A percentile compares a stretch with the other conserved stretches of the same genome.
These are phyloP conservation scores for Coemansia sp. DNA, from an alignment of 192 early-diverging fungal species.

Conservation along the genomic window DNA sequence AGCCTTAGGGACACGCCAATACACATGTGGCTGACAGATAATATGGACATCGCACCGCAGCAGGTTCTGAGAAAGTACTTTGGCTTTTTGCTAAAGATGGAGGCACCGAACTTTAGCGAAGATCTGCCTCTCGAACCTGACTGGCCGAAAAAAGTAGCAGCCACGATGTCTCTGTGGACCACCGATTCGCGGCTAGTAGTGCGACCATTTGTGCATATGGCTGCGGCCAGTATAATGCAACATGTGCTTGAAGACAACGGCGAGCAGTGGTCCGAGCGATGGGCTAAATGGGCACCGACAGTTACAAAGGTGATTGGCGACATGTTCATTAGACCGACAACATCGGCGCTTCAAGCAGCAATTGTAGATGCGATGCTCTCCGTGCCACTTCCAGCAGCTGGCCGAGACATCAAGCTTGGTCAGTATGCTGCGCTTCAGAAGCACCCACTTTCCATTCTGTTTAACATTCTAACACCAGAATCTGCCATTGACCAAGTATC, in stretches of 20 bases:
- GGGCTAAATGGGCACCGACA: constrained; percentile 32
- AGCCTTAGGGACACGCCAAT: constrained; percentile 45
- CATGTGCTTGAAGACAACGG: constrained; percentile 15
- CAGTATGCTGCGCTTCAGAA: not conserved
- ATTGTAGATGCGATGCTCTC: constrained; percentile 26
- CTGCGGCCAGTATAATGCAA: constrained; percentile 3
- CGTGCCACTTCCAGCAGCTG: constrained; percentile 11
- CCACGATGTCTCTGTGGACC: constrained; percentile 23
- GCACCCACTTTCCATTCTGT: constrained; percentile 29
- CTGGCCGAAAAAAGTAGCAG: constrained; percentile 27
- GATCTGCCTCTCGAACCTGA: constrained; percentile 40
- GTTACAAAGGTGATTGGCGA: constrained; percentile 3
- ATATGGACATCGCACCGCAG: constrained; percentile 27
- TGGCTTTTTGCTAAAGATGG: constrained; percentile 6
- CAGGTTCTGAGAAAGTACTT: constrained; percentile 26
- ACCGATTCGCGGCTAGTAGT: constrained; percentile 15
- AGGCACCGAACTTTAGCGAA: constrained; percentile 22
- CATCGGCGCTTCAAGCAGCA: constrained; percentile 15
- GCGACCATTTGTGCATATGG: constrained; percentile 11
- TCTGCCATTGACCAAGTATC: constrained; percentile 11
- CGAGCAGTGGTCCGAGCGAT: constrained; percentile 29
- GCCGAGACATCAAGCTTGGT: not conserved
- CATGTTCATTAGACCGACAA: constrained; percentile 10
- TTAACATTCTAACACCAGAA: constrained; percentile 12
- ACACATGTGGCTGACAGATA: constrained; percentile 49